A percentile compares a stretch with the other conserved stretches of the same genome.
These are phyloP conservation scores for Cytospora chrysosperma DNA, from an alignment of 2,329 filamentous ascomycete species.

Conservation along the genomic window DNA sequence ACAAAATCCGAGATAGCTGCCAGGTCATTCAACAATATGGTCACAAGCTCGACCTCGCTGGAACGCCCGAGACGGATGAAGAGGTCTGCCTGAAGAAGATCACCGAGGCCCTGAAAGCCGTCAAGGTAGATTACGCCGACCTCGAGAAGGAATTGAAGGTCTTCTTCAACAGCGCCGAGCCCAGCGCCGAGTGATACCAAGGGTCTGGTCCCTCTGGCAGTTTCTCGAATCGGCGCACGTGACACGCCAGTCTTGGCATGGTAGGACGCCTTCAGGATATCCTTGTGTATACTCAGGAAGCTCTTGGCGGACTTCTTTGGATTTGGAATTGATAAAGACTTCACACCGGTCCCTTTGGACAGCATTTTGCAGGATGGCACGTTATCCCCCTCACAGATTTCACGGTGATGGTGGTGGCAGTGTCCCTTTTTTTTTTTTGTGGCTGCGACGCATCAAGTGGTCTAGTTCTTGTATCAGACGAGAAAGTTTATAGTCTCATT, in stretches of 20 bases:
- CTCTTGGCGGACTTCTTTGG: background rate
- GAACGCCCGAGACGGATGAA: conserved; percentile 64
- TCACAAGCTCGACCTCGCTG: conserved; percentile 76
- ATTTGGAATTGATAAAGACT: background rate
- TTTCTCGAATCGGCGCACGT: background rate
- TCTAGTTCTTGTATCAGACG: background rate
- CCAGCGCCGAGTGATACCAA: conserved; percentile 10
- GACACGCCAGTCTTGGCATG: background rate
- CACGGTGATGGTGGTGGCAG: no score
- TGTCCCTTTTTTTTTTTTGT: no score
- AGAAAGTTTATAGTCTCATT: background rate
- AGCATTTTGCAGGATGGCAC: conserved; percentile 19
- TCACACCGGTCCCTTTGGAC: background rate
- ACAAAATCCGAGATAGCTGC: conserved; percentile 87
- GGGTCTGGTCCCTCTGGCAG: background rate
- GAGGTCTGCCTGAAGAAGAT: conserved; percentile 69
- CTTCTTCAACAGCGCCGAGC: conserved; percentile 56
- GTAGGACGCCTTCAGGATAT: background rate
- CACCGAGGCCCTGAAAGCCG: conserved; percentile 64
- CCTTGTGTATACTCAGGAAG: conserved; percentile 2
- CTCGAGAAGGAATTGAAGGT: conserved; percentile 67
- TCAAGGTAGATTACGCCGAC: conserved; percentile 74
- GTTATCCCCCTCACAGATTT: conserved; percentile 7
- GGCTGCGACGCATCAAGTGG: background rate
- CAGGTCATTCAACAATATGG: conserved; percentile 97